Evolutionary conservation across 2,329 filamentous ascomycete genomes (phyloP), one percentile per base, ranked within the genome.

Genomic region (Geosmithia flava): DNA sequence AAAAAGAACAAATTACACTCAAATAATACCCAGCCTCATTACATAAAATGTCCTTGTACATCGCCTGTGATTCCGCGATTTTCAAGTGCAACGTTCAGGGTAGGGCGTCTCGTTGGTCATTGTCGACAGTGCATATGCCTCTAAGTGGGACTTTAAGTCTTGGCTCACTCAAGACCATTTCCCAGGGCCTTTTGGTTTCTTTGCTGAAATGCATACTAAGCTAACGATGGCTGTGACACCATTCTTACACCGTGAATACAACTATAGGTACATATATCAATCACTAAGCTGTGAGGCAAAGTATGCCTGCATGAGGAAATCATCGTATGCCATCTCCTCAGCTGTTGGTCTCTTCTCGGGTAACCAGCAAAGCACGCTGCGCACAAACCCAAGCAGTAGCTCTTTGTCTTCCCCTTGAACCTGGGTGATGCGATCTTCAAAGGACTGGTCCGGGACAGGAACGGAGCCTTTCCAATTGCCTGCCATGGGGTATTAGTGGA

Each of bases 381-480:
- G 54, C 20, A 54, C 50, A 30, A 58, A 49, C 20, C 45, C 29
- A 33, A 59, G 46, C 40, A 54, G 40, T 16, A 55, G 47, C 47
- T 53, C 52, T 37, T 56, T 51, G 42, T 59, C 55, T 44, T 52
- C 47, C 10, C 57, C 58, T 20, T 56, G 46, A 30, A 59, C 46
- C 16, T 50, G 49, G 27, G 23, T 52, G 40, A 57, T 55, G 11
- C 56, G 52, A 17, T 23, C 53, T 40, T 58, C 53, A 43, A 59
- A 48, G 11, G 55, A 55, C 42, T 59, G 54, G 2, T 58, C 45
- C 19, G 57, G 56, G 42, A 61, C 56, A 13, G 55, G 54, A 7
- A 54, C 55, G 7, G 54, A 49, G 23, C 51, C 56, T 44, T 54
- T 56, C 56, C 56, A 59, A 33, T 59, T 58, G 16, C 58, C 57